Percentiles rank a stretch among this genome's conserved stretches.
phyloP scores from a whole-genome alignment of 140 eudicot genomes.

The Oenanthe javanica region DNA sequence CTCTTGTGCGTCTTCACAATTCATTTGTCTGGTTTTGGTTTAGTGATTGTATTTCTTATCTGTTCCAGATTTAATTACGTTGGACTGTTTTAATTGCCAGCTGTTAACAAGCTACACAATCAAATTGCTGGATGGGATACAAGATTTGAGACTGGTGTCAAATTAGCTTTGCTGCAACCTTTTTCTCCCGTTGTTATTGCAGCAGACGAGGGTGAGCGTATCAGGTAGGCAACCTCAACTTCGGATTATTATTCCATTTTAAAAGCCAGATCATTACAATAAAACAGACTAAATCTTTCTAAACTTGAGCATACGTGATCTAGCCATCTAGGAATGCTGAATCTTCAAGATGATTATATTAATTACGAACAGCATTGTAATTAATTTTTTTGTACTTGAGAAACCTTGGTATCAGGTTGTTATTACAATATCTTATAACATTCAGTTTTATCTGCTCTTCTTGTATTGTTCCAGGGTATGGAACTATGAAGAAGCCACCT shows the following conservation, averaged over 20 bases:
- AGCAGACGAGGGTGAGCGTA: constrained; percentile 75
- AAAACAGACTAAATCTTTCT: background rate
- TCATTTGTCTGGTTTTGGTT: background rate
- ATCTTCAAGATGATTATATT: background rate
- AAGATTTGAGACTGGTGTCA: constrained; percentile 71
- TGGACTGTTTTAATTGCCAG: constrained; percentile 27
- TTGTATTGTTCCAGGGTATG: constrained; percentile 52
- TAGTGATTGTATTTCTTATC: background rate
- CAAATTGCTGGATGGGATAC: constrained; percentile 96
- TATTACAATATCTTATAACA: background rate
- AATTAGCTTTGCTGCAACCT: constrained; percentile 72
- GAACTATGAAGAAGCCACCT: constrained; percentile 88
- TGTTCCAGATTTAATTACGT: background rate
- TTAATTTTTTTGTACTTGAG: background rate
- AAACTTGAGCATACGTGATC: background rate
- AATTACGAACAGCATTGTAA: background rate
- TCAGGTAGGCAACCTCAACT: constrained; percentile 46
- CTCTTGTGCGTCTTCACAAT: constrained; percentile 42
- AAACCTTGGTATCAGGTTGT: background rate
- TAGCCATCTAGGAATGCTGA: background rate
- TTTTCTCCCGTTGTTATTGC: constrained; percentile 80
- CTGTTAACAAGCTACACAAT: constrained; percentile 64
- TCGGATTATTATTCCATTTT: background rate
- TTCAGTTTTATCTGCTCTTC: background rate
- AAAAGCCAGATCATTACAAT: background rate